These are phyloP conservation scores for Calonectria montana DNA, from an alignment of 2,329 filamentous ascomycete genomes.

Conservation along the genomic window DNA sequence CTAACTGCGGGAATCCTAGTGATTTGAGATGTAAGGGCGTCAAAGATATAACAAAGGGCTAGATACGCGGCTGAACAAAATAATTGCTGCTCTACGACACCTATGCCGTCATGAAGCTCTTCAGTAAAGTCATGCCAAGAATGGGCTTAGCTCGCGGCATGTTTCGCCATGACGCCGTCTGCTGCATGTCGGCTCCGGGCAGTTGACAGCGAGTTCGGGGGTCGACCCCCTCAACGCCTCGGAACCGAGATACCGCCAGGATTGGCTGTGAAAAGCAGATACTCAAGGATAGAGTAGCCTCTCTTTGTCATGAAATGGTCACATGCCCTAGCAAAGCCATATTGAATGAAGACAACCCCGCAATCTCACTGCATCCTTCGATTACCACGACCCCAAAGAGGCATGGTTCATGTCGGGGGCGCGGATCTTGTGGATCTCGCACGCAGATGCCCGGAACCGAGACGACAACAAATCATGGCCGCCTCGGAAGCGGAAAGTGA, in stretches of 20 bases:
- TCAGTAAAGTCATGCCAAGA: background rate
- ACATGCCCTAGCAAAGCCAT: background rate
- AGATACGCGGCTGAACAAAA: background rate
- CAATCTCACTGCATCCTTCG: background rate
- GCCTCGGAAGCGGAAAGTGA: constrained; percentile 6
- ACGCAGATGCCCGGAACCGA: constrained; percentile 11
- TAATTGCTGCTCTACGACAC: background rate
- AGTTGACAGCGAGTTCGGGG: constrained; percentile 17
- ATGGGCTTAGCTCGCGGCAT: background rate
- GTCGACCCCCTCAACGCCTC: background rate
- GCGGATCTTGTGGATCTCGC: background rate
- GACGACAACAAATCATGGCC: background rate
- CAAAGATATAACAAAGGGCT: background rate
- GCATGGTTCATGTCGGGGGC: background rate
- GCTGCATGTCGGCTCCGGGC: constrained; percentile 21
- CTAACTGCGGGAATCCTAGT: background rate
- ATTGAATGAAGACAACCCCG: background rate
- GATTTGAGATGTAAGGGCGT: background rate
- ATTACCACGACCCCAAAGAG: background rate
- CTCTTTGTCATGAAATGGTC: background rate
- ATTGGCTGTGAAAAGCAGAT: background rate
- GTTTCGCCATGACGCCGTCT: background rate
- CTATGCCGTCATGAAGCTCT: background rate
- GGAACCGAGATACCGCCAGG: background rate
- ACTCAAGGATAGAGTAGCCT: background rate